Percentiles rank a stretch among this genome's conserved stretches.
Evolutionary conservation across 345 rosid species (phyloP).

Genomic region (Pistacia integerrima): DNA sequence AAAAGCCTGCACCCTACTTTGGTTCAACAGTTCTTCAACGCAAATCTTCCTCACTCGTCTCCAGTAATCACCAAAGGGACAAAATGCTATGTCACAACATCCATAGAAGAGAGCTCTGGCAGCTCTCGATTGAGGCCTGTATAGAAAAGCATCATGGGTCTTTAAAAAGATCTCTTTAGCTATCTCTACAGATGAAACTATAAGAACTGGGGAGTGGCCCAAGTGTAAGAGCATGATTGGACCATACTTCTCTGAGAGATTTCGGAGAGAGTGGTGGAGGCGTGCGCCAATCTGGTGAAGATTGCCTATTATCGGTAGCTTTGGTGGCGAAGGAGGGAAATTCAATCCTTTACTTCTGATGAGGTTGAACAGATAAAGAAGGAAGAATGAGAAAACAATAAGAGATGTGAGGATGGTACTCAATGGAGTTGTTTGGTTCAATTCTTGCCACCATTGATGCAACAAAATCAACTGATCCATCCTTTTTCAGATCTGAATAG

Average conservation of each 20-base stretch:
- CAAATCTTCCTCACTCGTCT: neutral
- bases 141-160: neutral
- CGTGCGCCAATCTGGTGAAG: constrained; percentile 23
- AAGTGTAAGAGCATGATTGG: neutral
- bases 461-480: neutral
- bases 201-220: constrained; percentile 9
- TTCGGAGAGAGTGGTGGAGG: constrained; percentile 15
- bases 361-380: neutral
- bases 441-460: neutral
- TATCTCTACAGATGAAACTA: constrained; percentile 26
- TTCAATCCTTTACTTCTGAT: neutral
- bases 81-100: neutral
- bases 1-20: constrained; percentile 23
- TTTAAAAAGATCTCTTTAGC: constrained; percentile 6
- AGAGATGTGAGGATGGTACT: neutral
- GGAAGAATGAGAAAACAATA: neutral
- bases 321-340: constrained; percentile 28
- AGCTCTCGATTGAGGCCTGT: constrained; percentile 7
- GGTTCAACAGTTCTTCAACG: neutral
- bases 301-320: constrained; percentile 31
- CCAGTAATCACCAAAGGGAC: constrained; percentile 4
- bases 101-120: neutral
- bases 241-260: constrained; percentile 21
- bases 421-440: neutral
- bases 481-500: neutral